Conservation (phyloP, 2,329 filamentous ascomycete species). For the Lachnellula occidentalis region DNA sequence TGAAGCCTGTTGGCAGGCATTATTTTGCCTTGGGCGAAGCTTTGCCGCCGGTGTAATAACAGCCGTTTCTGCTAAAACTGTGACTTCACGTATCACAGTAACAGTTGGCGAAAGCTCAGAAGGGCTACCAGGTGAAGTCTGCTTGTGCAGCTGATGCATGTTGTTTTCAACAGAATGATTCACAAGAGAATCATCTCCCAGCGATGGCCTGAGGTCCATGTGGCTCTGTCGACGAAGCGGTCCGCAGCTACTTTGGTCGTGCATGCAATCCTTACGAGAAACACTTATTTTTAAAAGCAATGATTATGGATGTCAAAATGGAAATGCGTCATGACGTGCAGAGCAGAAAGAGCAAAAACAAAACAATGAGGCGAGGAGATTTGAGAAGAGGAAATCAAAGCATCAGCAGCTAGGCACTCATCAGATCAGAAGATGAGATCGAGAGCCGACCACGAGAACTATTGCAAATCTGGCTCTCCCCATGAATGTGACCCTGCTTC, state of each 20-base stretch:
- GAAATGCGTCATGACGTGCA: constrained; percentile 21
- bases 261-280: not conserved
- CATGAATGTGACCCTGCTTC: not conserved
- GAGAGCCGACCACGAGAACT: not conserved
- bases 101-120: not conserved
- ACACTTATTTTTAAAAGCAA: constrained; percentile 8
- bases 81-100: constrained; percentile 7
- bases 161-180: constrained; percentile 13
- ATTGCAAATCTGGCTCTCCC: not conserved
- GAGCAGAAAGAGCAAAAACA: constrained; percentile 15
- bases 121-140: not conserved
- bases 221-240: not conserved
- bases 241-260: not conserved
- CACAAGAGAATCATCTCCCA: constrained; percentile 19
- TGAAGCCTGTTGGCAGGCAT: constrained; percentile 15
- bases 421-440: not conserved
- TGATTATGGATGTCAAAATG: not conserved
- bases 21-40: constrained; percentile 22
- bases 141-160: constrained; percentile 13
- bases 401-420: not conserved
- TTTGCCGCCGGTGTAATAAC: constrained; percentile 23
- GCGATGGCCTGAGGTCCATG: constrained; percentile 20
- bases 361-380: constrained; percentile 5
- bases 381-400: constrained; percentile 6
- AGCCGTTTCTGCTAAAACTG: constrained; percentile 14